Evolutionary conservation across 352 stramenopile genomes (phyloP).

Genomic region (Globisporangium camurandrum): DNA sequence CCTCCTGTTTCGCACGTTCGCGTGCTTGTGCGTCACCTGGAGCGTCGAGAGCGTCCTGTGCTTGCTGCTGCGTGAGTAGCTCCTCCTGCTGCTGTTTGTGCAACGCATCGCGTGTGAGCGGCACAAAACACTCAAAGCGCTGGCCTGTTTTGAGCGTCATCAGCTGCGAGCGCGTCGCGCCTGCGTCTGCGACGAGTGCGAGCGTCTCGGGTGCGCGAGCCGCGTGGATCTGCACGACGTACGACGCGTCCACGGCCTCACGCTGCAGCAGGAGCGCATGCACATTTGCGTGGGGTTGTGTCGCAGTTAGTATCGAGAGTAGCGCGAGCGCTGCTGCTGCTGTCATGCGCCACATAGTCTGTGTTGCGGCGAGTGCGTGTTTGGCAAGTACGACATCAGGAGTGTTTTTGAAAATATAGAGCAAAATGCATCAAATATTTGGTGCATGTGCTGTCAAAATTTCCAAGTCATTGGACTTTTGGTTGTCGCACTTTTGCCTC

Average conservation of each 20-base stretch:
- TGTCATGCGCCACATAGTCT: background rate
- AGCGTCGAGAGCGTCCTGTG: conserved; percentile 1
- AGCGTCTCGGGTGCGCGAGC: conserved; percentile 25
- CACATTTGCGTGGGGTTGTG: background rate
- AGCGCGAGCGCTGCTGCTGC: background rate
- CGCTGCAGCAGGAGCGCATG: too few relatives aligned
- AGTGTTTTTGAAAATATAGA: too few relatives aligned
- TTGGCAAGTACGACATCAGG: background rate
- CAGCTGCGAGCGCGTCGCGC: conserved; percentile 28
- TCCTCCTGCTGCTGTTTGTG: background rate
- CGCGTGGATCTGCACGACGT: conserved; percentile 64
- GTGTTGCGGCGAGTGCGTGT: background rate
- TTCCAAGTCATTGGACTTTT: background rate
- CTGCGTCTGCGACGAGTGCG: conserved; percentile 10
- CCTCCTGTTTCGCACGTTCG: too few relatives aligned
- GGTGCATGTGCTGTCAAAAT: too few relatives aligned
- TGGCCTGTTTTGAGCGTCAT: conserved; percentile 63
- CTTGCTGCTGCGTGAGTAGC: background rate
- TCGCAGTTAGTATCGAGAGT: background rate
- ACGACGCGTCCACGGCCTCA: conserved; percentile 24
- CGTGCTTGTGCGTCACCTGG: conserved; percentile 2
- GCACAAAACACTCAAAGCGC: conserved; percentile 71
- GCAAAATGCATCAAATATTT: too few relatives aligned
- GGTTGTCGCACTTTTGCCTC: background rate
- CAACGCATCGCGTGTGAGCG: conserved; percentile 18